These are phyloP conservation scores for Aureobasidium sp. DNA, from an alignment of 2,329 filamentous ascomycete species.

Conservation along the genomic window DNA sequence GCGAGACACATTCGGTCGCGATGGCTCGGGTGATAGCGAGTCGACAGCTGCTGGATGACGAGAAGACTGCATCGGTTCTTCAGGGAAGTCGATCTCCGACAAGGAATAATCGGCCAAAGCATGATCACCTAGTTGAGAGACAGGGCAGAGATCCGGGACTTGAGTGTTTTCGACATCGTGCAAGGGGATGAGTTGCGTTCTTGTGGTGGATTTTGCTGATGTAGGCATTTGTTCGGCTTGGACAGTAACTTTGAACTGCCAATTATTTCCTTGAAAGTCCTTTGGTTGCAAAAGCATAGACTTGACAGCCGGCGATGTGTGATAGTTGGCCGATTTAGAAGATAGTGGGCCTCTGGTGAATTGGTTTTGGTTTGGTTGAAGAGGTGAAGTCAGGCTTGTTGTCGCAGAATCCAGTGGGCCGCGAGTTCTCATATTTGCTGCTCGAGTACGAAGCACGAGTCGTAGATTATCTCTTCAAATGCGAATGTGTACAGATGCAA, in stretches of 20 bases:
- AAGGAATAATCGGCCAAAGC: neutral
- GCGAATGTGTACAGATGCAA: neutral
- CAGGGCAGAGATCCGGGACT: neutral
- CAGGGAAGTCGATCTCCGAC: neutral
- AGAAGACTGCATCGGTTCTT: neutral
- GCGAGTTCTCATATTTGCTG: neutral
- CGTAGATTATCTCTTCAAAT: neutral
- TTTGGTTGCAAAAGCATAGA: slow-evolving; percentile 40
- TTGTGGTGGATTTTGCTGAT: neutral
- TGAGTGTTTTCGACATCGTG: neutral
- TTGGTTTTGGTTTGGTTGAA: slow-evolving; percentile 6
- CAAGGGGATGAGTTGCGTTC: neutral
- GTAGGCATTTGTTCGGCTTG: slow-evolving; percentile 36
- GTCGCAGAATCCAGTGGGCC: slow-evolving; percentile 30
- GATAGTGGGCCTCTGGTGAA: slow-evolving; percentile 18
- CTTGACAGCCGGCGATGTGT: slow-evolving; percentile 34
- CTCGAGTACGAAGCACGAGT: neutral
- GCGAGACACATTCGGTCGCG: neutral
- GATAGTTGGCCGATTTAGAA: slow-evolving; percentile 25
- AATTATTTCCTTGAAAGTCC: slow-evolving; percentile 36
- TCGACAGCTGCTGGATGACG: neutral
- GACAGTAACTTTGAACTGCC: slow-evolving; percentile 45
- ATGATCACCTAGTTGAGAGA: slow-evolving; percentile 6
- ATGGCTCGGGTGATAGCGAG: neutral
- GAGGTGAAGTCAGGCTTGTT: slow-evolving; percentile 27